A percentile compares a stretch with the other conserved stretches of the same genome.
These are phyloP conservation scores for Linderniella brevidens DNA, from an alignment of 257 asterid species.

Conservation along the genomic window DNA sequence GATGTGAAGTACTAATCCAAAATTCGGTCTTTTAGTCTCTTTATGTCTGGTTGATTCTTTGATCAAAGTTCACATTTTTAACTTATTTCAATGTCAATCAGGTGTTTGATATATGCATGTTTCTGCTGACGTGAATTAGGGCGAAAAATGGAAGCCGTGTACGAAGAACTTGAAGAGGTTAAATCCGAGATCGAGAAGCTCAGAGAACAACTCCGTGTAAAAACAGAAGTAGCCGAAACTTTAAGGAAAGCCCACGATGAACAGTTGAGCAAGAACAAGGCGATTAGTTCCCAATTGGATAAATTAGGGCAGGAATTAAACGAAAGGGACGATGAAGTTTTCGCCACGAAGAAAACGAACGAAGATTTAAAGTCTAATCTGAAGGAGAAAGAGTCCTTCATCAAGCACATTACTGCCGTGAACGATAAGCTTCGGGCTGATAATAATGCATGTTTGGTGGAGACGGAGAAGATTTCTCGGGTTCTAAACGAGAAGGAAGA, in stretches of 20 bases:
- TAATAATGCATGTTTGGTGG: slow-evolving; percentile 13
- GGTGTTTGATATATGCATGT: no score
- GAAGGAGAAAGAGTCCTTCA: slow-evolving; percentile 39
- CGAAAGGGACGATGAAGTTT: slow-evolving; percentile 36
- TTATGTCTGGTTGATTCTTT: no score
- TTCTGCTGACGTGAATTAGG: no score
- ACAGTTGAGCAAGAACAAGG: slow-evolving; percentile 38
- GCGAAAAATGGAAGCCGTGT: slow-evolving; percentile 39
- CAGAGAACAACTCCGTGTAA: slow-evolving; percentile 24
- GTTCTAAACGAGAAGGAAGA: slow-evolving; percentile 34
- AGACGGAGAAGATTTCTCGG: slow-evolving; percentile 34
- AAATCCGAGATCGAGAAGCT: slow-evolving; percentile 57
- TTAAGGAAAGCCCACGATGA: slow-evolving; percentile 53
- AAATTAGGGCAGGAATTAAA: slow-evolving; percentile 29
- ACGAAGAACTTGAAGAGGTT: slow-evolving; percentile 67
- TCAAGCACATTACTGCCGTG: slow-evolving; percentile 35
- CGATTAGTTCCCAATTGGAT: slow-evolving; percentile 38
- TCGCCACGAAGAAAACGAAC: slow-evolving; percentile 15
- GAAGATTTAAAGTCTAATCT: slow-evolving; percentile 35
- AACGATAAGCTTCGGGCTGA: slow-evolving; percentile 51
- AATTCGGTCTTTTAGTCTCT: no score
- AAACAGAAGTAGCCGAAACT: slow-evolving; percentile 38
- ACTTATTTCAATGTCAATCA: no score
- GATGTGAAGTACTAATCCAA: no score
- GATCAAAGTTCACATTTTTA: no score